Evolutionary conservation across 2,329 filamentous ascomycete species (phyloP).

Genomic region (Ophiocordyceps camponoti-leonardi): DNA sequence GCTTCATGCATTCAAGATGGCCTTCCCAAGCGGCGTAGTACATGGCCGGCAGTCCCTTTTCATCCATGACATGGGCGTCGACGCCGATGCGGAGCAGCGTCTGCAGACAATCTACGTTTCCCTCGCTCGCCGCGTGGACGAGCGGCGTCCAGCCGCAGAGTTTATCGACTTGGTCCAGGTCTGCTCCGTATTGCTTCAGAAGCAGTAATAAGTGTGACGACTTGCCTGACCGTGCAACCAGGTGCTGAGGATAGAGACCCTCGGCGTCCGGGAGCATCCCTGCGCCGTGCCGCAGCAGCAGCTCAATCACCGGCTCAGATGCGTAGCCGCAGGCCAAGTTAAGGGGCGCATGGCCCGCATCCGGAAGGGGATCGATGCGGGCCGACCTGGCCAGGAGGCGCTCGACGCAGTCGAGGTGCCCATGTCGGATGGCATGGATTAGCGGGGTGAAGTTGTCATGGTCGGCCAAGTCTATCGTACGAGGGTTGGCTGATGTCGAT

Average conservation of each 20-base stretch:
- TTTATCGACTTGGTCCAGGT: conserved; percentile 86
- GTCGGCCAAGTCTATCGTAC: conserved; percentile 75
- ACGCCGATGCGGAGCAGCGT: conserved; percentile 66
- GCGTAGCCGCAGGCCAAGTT: conserved; percentile 93
- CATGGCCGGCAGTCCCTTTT: conserved; percentile 86
- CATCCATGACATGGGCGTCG: conserved; percentile 65
- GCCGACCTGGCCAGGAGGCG: conserved; percentile 61
- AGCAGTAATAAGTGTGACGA: conserved; percentile 64
- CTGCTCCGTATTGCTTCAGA: conserved; percentile 69
- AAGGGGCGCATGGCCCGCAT: conserved; percentile 81
- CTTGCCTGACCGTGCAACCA: conserved; percentile 79
- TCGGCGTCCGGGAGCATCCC: conserved; percentile 86
- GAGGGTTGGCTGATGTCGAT: conserved; percentile 34
- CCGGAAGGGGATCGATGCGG: conserved; percentile 70
- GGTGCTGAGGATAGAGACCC: conserved; percentile 89
- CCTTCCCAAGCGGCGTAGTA: conserved; percentile 99
- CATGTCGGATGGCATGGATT: conserved; percentile 87
- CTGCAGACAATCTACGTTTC: conserved; percentile 75
- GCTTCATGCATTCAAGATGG: conserved; percentile 81
- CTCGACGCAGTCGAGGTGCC: conserved; percentile 64
- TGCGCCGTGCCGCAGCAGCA: conserved; percentile 67
- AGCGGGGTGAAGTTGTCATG: conserved; percentile 95
- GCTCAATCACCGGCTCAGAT: conserved; percentile 65
- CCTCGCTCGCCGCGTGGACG: conserved; percentile 91
- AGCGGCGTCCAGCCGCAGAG: conserved; percentile 95